Conservation (phyloP, 441 rosid genomes). For the Geranium incanum region DNA sequence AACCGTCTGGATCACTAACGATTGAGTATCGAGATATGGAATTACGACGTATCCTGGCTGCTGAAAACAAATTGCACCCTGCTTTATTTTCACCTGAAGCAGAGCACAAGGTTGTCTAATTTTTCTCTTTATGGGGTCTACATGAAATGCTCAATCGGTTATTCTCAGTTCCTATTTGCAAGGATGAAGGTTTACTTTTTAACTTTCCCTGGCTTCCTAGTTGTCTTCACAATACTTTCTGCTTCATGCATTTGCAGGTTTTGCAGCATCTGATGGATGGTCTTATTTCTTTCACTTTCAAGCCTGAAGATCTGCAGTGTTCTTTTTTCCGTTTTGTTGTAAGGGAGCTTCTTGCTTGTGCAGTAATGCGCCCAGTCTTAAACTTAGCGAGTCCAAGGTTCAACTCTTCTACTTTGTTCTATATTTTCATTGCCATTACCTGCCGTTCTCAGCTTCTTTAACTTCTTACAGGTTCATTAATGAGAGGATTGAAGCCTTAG, state of each 20-base stretch:
- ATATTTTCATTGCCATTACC: slow-evolving; percentile 13
- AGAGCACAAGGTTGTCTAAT: slow-evolving; percentile 73
- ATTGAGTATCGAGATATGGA: slow-evolving; percentile 64
- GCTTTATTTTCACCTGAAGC: slow-evolving; percentile 89
- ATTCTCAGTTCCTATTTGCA: slow-evolving; percentile 3
- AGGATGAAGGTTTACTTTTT: slow-evolving; percentile 14
- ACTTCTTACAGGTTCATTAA: slow-evolving; percentile 67
- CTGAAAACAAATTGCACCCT: slow-evolving; percentile 84
- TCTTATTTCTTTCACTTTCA: slow-evolving; percentile 72
- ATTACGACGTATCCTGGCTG: slow-evolving; percentile 56
- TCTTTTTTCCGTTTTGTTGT: slow-evolving; percentile 64
- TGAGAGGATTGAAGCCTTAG: slow-evolving; percentile 78
- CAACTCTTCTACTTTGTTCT: slow-evolving; percentile 18
- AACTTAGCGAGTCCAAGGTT: slow-evolving; percentile 91
- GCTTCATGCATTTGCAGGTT: slow-evolving; percentile 52
- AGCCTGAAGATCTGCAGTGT: slow-evolving; percentile 81
- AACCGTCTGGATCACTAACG: slow-evolving; percentile 35
- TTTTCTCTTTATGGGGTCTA: slow-evolving; percentile 12
- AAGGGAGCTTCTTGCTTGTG: slow-evolving; percentile 95
- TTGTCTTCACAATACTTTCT: slow-evolving; percentile 18
- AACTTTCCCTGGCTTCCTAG: slow-evolving; percentile 12
- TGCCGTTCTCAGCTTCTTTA: slow-evolving; percentile 20
- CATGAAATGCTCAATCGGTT: not conserved
- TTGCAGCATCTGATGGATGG: slow-evolving; percentile 86
- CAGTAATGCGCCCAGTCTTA: slow-evolving; percentile 83